phyloP scores from a whole-genome alignment of 2,329 filamentous ascomycete genomes.

The Beauveria caledonica region DNA sequence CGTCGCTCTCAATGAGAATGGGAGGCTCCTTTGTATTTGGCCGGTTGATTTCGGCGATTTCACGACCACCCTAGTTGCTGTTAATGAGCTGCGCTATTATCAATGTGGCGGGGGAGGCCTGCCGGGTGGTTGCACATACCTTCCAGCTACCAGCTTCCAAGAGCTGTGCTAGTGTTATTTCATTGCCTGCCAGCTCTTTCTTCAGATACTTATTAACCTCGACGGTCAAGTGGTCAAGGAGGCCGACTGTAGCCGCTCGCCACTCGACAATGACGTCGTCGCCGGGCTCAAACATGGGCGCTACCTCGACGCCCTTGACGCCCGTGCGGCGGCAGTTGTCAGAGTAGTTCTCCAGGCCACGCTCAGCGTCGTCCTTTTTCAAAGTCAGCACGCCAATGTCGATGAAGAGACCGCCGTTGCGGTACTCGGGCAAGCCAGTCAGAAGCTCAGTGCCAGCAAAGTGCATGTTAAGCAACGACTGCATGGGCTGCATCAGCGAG shows the following conservation, averaged over 20 bases:
- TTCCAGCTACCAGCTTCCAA: constrained; percentile 97
- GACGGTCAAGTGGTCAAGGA: constrained; percentile 45
- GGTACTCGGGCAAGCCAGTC: constrained; percentile 84
- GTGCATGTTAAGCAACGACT: constrained; percentile 67
- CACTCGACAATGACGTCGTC: constrained; percentile 58
- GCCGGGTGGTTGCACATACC: constrained; percentile 40
- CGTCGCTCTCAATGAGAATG: constrained; percentile 92
- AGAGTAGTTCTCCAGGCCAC: constrained; percentile 55
- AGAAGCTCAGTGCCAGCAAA: constrained; percentile 75
- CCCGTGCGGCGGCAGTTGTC: constrained; percentile 66
- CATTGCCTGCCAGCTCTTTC: constrained; percentile 54
- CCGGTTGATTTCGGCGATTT: constrained; percentile 89
- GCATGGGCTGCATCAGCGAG: constrained; percentile 88
- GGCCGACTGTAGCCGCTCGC: constrained; percentile 54
- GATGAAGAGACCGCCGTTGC: constrained; percentile 83
- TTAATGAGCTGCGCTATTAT: neutral
- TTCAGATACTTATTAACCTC: constrained; percentile 57
- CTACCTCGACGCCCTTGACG: constrained; percentile 48
- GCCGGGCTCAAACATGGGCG: constrained; percentile 49
- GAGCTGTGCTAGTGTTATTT: constrained; percentile 77
- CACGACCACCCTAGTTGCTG: constrained; percentile 64
- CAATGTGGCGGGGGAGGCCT: neutral
- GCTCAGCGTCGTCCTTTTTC: constrained; percentile 59
- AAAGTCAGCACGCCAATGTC: constrained; percentile 74
- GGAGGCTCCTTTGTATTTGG: constrained; percentile 95